These are phyloP conservation scores for Penicillium riverlandense DNA, from an alignment of 495 filamentous ascomycete species.

Conservation along the genomic window DNA sequence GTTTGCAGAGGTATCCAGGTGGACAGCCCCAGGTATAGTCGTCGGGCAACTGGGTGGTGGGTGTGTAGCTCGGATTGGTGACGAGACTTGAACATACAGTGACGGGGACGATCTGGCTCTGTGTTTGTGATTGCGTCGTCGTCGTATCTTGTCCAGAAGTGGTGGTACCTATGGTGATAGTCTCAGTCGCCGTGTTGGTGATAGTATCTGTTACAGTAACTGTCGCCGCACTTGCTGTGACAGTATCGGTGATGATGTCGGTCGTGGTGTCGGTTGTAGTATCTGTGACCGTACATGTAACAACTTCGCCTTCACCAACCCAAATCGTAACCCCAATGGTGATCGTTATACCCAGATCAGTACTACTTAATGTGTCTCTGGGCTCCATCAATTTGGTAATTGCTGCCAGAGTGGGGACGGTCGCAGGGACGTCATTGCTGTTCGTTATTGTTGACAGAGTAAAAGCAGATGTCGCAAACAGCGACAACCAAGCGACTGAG, in stretches of 20 bases:
- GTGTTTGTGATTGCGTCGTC: constrained; percentile 1
- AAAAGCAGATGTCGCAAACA: constrained; percentile 3
- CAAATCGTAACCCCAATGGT: constrained; percentile 7
- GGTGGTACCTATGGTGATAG: constrained; percentile 5
- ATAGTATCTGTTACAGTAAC: background rate
- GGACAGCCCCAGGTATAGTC: constrained; percentile 49
- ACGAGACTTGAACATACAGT: constrained; percentile 23
- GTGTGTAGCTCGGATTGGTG: constrained; percentile 28
- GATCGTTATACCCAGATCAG: constrained; percentile 3
- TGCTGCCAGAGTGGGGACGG: background rate
- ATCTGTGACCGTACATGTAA: background rate
- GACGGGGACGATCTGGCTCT: constrained; percentile 7
- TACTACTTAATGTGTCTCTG: background rate
- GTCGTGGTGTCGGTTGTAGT: constrained; percentile 6
- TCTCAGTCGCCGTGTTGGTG: background rate
- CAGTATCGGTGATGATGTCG: constrained; percentile 7
- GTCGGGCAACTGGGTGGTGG: constrained; percentile 20
- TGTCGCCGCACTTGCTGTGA: background rate
- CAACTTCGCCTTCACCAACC: constrained; percentile 1
- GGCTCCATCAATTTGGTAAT: background rate
- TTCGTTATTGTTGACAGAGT: background rate
- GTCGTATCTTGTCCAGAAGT: constrained; percentile 1
- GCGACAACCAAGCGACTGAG: constrained; percentile 2
- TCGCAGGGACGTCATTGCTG: background rate
- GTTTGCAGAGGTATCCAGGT: constrained; percentile 53